Base-by-base conservation (phyloP, 257 asterid species). In the Nicotiana tomentosiformis region DNA sequence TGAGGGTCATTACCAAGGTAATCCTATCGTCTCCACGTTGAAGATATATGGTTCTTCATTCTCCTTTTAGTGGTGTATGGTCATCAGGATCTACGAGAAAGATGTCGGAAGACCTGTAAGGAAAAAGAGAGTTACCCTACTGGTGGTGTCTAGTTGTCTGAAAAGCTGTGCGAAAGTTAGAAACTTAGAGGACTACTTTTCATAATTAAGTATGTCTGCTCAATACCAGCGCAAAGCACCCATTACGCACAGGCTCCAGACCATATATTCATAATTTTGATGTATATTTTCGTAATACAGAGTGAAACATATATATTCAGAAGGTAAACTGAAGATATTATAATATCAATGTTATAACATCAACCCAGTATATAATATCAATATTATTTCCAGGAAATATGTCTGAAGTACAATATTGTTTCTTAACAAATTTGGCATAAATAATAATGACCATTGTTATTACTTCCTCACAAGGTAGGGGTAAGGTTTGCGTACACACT, bases 1-100 rank as follows among this genome's bases (percentile, higher is more conserved):
- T 96, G 84, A 92, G 98, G 88, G 89, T 93, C 86, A 83, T 88
- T 43, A 87, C 91, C 58, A 96, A 93, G 98, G 99, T 96, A 77
- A 39, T 80, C 84, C 61, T 64, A 76, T 82, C 84, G 65, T 79
- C 65, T 55, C 39, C 67, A 35, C 78, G 37, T 76, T 83, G 46
- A 76, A 49, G 26, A n/a, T 69, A 15, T 39, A 37, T 9, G 37
- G 11, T 67, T 64, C 51, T 49, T 65, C 30, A 69, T 39, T 55
- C 82, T 57, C 37, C 55, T 79, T 46, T 78, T 70, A 70, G 78
- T 70, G 26, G 30, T 49, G 32, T 74, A 74, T 23, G 62, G 61
- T 49, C 26, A 37, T 49, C 60, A 72, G 61, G 3, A 14, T 72
- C 79, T 49, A 35, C 39, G 7, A 12, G 39, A 23, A 49, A 49